phyloP scores from a whole-genome alignment of 2,329 filamentous ascomycete genomes.

The Exutisphaerella laricina region DNA sequence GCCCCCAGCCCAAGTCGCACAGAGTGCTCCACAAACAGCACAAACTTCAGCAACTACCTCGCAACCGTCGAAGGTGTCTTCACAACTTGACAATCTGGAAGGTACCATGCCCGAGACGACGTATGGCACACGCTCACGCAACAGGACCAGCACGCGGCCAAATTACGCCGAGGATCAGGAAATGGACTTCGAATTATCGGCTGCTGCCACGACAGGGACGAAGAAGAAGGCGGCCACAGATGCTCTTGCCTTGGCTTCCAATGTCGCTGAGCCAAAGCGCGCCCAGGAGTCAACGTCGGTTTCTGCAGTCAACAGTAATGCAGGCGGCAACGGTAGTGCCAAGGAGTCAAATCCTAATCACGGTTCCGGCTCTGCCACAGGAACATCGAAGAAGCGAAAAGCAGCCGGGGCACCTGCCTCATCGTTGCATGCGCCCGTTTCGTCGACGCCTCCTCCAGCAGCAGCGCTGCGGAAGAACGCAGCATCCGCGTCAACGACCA shows the following conservation, averaged over 20 bases:
- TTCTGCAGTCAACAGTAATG: conserved; percentile 12
- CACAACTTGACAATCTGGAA: conserved; percentile 23
- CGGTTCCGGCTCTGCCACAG: conserved; percentile 55
- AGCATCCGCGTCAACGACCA: conserved; percentile 37
- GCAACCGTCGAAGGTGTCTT: conserved; percentile 17
- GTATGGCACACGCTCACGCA: conserved; percentile 89
- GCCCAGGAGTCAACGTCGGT: conserved; percentile 8
- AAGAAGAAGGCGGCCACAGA: conserved; percentile 34
- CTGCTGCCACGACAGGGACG: conserved; percentile 34
- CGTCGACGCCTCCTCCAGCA: conserved; percentile 21
- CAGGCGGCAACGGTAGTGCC: conserved; percentile 4
- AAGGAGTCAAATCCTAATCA: conserved; percentile 17
- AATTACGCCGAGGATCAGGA: conserved; percentile 98
- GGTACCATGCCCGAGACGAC: conserved; percentile 42
- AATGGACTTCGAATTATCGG: conserved; percentile 70
- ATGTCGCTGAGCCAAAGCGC: conserved; percentile 13
- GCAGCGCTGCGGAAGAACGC: conserved; percentile 32
- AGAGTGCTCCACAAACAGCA: conserved; percentile 23
- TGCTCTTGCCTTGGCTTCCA: conserved; percentile 12
- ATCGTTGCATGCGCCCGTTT: conserved; percentile 21
- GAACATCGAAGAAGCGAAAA: conserved; percentile 76
- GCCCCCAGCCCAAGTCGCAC: conserved; percentile 22
- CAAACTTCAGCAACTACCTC: conserved; percentile 20
- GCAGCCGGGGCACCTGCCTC: conserved; percentile 48
- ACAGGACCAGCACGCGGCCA: conserved; percentile 70